Conservation (phyloP, 1,139 yeast genomes). For the Wickerhamiella pararugosa region DNA sequence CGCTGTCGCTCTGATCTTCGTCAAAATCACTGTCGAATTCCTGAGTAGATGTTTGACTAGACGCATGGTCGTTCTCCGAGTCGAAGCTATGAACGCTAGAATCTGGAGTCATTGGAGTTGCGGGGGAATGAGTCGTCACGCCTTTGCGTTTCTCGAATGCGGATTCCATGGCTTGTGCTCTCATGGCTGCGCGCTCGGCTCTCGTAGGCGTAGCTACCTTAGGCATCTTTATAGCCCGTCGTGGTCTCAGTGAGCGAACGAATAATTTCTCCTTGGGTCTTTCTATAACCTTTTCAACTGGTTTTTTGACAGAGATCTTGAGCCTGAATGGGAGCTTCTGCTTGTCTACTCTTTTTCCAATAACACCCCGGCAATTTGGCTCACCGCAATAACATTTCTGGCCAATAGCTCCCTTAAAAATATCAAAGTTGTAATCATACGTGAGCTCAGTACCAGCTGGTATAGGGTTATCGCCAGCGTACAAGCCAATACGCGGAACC, state of each 20-base stretch:
- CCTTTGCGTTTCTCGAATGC: too few relatives aligned
- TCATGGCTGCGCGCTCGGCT: too few relatives aligned
- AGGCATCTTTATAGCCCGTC: too few relatives aligned
- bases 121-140: not conserved
- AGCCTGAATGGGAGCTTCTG: slow-evolving; percentile 26
- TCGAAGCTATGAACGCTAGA: slow-evolving; percentile 1
- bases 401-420: slow-evolving; percentile 27
- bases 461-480: slow-evolving; percentile 26
- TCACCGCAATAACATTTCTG: slow-evolving; percentile 29
- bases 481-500: slow-evolving; percentile 29
- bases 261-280: too few relatives aligned
- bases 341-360: slow-evolving; percentile 19
- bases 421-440: slow-evolving; percentile 31
- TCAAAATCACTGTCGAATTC: not conserved
- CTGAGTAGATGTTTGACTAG: slow-evolving; percentile 4
- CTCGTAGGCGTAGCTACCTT: too few relatives aligned
- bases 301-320: not conserved
- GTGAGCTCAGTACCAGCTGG: slow-evolving; percentile 27
- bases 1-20: too few relatives aligned
- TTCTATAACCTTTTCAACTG: not conserved
- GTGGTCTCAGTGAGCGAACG: too few relatives aligned
- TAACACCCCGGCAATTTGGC: slow-evolving; percentile 26
- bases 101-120: not conserved
- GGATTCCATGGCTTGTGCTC: too few relatives aligned
- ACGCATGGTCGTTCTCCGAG: not conserved